Conservation (phyloP, 169 alveolate species). For the Hepatocystis sp. region DNA sequence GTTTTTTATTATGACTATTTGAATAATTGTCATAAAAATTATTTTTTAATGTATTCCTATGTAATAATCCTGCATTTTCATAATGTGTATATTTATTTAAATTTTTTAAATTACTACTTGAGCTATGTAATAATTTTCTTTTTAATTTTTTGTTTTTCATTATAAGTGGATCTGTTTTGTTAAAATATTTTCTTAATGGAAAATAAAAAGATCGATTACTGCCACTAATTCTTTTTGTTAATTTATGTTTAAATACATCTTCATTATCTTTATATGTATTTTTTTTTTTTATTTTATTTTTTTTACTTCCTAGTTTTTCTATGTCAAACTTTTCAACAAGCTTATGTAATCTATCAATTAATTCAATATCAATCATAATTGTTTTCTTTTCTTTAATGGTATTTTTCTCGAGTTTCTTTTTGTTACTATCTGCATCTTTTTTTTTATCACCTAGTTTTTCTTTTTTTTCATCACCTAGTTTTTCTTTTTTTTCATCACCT, state of each 20-base stretch:
- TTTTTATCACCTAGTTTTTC: neutral
- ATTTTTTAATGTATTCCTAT: constrained; percentile 23
- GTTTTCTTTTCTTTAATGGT: constrained; percentile 1
- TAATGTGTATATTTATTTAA: neutral
- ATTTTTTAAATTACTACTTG: constrained; percentile 8
- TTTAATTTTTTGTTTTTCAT: constrained; percentile 10
- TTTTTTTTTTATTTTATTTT: constrained; percentile 17
- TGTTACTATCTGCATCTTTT: neutral
- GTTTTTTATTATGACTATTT: constrained; percentile 25
- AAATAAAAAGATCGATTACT: constrained; percentile 1
- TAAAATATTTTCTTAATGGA: constrained; percentile 1
- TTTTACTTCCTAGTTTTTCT: constrained; percentile 31
- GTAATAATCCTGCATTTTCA: constrained; percentile 17
- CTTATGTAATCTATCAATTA: constrained; percentile 27
- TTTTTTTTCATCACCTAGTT: neutral
- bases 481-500: neutral
- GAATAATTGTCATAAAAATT: constrained; percentile 12
- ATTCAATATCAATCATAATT: constrained; percentile 12
- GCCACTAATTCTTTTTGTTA: constrained; percentile 9
- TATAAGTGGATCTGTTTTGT: constrained; percentile 17
- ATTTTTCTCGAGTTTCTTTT: neutral
- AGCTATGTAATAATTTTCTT: neutral
- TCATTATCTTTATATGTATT: constrained; percentile 9
- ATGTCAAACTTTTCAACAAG: constrained; percentile 44
- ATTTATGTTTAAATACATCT: constrained; percentile 10